Percentiles rank a stretch among this genome's conserved stretches.
Evolutionary conservation across 1,284 basidiomycete genomes (phyloP).

Genomic region (Apiotrichum montevideense): DNA sequence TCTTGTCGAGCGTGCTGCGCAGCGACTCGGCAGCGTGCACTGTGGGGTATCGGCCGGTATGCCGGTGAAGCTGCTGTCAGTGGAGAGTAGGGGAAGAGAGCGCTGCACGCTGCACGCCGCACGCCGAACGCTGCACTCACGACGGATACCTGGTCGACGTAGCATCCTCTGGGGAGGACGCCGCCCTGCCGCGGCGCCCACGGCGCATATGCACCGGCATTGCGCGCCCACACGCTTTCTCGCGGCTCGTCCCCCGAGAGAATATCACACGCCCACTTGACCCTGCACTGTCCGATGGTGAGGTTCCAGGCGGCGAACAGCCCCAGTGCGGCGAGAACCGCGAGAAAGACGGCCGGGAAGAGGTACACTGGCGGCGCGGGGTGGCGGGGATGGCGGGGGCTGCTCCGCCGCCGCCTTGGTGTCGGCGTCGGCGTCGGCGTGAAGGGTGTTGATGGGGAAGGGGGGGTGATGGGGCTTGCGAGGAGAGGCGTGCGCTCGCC

Average conservation of each 20-base stretch:
- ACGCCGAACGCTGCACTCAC: slow-evolving; percentile 19
- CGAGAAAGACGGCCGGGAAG: slow-evolving; percentile 64
- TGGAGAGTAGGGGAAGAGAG: not conserved
- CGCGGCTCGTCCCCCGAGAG: slow-evolving; percentile 21
- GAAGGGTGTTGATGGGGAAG: no score
- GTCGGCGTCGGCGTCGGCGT: no score
- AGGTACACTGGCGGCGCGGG: slow-evolving; percentile 64
- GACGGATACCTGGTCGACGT: slow-evolving; percentile 39
- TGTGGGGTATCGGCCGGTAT: slow-evolving; percentile 75
- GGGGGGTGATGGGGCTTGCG: no score
- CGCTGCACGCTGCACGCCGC: no score
- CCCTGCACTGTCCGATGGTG: slow-evolving; percentile 40
- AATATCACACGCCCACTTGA: slow-evolving; percentile 27
- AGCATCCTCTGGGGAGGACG: slow-evolving; percentile 34
- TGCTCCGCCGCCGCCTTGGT: no score
- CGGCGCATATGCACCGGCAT: slow-evolving; percentile 37
- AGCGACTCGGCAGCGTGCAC: slow-evolving; percentile 51
- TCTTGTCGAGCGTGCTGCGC: slow-evolving; percentile 46
- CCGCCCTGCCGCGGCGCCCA: slow-evolving; percentile 19
- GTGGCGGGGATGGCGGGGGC: slow-evolving; percentile 6
- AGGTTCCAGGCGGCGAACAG: slow-evolving; percentile 65
- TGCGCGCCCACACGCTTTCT: slow-evolving; percentile 29
- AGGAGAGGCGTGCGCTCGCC: no score
- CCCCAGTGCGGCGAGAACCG: slow-evolving; percentile 70
- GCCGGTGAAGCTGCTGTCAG: slow-evolving; percentile 64